Conservation (phyloP, 495 filamentous ascomycete species). For the Podospora didyma region DNA sequence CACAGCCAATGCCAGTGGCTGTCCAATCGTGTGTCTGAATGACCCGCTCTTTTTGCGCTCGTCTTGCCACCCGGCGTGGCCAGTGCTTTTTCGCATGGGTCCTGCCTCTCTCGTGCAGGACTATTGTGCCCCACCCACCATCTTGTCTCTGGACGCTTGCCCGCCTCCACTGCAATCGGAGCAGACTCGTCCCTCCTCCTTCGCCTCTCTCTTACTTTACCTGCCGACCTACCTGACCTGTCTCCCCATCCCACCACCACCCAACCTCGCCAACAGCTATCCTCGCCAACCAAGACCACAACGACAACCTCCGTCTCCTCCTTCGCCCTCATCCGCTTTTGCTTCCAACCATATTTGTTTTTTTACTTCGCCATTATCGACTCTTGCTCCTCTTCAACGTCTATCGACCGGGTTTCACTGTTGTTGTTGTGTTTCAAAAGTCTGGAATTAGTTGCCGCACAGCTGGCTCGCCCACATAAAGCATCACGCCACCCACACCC, state of each 20-base stretch:
- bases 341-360: not conserved
- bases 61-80: constrained; percentile 31
- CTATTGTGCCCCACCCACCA: constrained; percentile 26
- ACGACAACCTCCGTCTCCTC: constrained; percentile 3
- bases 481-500: constrained; percentile 9
- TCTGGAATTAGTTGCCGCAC: constrained; percentile 19
- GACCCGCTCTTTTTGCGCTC: constrained; percentile 21
- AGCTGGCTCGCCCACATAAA: constrained; percentile 17
- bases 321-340: not conserved
- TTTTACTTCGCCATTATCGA: not conserved
- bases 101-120: constrained; percentile 36
- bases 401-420: constrained; percentile 25
- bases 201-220: constrained; percentile 31
- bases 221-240: constrained; percentile 1
- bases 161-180: constrained; percentile 32
- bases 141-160: constrained; percentile 25
- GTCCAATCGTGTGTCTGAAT: constrained; percentile 19
- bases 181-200: constrained; percentile 20
- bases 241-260: constrained; percentile 24
- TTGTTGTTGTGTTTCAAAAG: constrained; percentile 27
- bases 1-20: not conserved
- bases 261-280: constrained; percentile 17
- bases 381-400: not conserved
- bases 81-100: constrained; percentile 31
- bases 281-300: constrained; percentile 10